A percentile compares a stretch with the other conserved stretches of the same genome.
Evolutionary conservation across 2,329 filamentous ascomycete species (phyloP).

Genomic region (Aspergillus arachidicola): DNA sequence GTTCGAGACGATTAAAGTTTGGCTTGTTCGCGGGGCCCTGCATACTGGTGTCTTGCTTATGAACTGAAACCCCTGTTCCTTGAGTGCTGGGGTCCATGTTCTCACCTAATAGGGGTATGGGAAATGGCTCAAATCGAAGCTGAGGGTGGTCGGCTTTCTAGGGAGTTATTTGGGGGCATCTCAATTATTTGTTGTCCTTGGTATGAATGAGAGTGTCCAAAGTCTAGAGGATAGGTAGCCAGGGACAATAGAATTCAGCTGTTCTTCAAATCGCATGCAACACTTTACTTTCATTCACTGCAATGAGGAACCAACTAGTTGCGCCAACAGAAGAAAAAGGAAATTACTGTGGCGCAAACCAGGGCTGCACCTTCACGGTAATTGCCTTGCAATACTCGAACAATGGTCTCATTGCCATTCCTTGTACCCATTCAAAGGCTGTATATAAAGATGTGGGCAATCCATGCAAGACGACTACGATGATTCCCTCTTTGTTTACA

Average conservation of each 20-base stretch:
- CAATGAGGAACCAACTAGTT: not conserved
- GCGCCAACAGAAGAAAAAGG: not conserved
- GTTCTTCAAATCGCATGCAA: not conserved
- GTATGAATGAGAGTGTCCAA: not conserved
- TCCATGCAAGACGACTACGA: too few relatives aligned
- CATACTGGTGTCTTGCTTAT: not conserved
- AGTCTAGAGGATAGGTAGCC: not conserved
- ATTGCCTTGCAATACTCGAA: not conserved
- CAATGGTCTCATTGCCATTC: not conserved
- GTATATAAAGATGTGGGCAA: not conserved
- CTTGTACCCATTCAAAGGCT: not conserved
- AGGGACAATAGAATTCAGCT: not conserved
- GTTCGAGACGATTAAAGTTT: constrained; percentile 12
- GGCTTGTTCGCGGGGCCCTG: not conserved
- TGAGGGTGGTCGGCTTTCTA: not conserved
- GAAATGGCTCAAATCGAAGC: not conserved
- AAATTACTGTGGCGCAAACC: not conserved
- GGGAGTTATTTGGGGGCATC: not conserved
- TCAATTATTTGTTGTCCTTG: not conserved
- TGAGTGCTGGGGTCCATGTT: not conserved
- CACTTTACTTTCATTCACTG: not conserved
- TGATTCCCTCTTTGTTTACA: not conserved
- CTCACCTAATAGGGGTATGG: not conserved
- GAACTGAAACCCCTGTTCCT: not conserved
- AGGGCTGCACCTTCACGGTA: not conserved